Evolutionary conservation across 257 asterid species (phyloP).

Genomic region (Ligustrum vulgare): DNA sequence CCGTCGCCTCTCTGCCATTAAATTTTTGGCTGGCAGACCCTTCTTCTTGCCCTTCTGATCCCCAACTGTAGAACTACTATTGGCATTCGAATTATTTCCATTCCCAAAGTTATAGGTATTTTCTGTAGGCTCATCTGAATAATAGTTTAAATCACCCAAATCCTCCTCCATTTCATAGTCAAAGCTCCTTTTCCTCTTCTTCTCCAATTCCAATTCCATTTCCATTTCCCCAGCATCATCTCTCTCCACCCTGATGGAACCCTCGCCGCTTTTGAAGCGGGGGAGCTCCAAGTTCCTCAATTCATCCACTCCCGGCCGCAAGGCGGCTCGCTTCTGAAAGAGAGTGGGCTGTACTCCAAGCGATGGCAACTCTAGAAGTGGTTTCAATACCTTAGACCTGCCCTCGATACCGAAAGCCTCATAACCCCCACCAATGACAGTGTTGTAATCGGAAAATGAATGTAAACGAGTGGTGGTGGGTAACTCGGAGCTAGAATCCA

Average conservation of each 20-base stretch:
- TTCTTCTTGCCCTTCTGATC: constrained; percentile 52
- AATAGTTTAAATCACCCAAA: constrained; percentile 23
- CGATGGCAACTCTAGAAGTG: constrained; percentile 38
- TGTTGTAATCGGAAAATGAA: constrained; percentile 32
- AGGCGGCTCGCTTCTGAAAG: constrained; percentile 52
- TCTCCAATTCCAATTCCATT: neutral
- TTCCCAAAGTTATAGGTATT: constrained; percentile 16
- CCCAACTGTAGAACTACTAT: constrained; percentile 34
- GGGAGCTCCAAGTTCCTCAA: constrained; percentile 31
- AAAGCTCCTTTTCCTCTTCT: constrained; percentile 12
- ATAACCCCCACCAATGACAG: constrained; percentile 28
- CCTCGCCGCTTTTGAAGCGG: constrained; percentile 42
- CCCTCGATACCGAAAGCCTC: constrained; percentile 31
- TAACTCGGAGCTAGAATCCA: constrained; percentile 24
- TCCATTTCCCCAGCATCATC: constrained; percentile 32
- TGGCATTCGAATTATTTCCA: constrained; percentile 32
- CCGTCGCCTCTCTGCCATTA: constrained; percentile 79
- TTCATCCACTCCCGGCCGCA: constrained; percentile 27
- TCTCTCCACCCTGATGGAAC: constrained; percentile 37
- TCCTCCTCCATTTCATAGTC: constrained; percentile 21
- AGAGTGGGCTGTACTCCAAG: constrained; percentile 46
- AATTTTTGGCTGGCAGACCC: constrained; percentile 69
- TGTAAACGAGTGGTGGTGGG: constrained; percentile 27
- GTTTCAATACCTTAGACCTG: constrained; percentile 43
- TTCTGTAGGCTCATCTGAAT: constrained; percentile 45